Evolutionary conservation across 306 rosid species (phyloP).

Genomic region (Astragalus glycyphyllos): DNA sequence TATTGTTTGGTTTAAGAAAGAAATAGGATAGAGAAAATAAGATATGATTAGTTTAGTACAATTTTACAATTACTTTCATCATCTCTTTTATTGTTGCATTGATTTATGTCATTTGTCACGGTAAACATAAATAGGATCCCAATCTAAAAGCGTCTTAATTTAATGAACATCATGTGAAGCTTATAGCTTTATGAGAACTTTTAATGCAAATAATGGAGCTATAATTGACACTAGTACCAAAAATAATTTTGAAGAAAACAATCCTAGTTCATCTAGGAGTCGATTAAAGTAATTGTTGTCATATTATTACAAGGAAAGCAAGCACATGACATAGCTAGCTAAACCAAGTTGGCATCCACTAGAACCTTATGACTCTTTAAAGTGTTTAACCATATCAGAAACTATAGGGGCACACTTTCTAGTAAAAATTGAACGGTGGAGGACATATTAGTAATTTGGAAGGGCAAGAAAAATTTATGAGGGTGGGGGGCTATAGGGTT

Average conservation of each 20-base stretch:
- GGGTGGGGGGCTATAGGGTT: constrained; percentile 54
- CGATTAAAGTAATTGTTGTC: background rate
- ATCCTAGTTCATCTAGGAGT: background rate
- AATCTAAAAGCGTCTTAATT: constrained; percentile 33
- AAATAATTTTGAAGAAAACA: constrained; percentile 16
- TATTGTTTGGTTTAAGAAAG: too few species aligned
- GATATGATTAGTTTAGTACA: too few species aligned
- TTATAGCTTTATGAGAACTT: background rate
- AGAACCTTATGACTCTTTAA: constrained; percentile 6
- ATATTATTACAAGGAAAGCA: background rate
- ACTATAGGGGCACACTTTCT: background rate
- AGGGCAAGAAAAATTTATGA: constrained; percentile 47
- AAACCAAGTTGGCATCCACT: constrained; percentile 9
- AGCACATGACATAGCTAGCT: constrained; percentile 14
- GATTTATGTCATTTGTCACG: constrained; percentile 11
- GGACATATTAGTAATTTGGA: constrained; percentile 41
- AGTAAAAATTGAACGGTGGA: background rate
- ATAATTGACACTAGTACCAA: background rate
- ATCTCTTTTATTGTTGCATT: too few species aligned
- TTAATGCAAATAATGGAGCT: constrained; percentile 27
- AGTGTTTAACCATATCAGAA: constrained; percentile 35
- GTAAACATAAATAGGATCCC: constrained; percentile 38
- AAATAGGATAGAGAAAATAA: too few species aligned
- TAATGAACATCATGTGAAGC: constrained; percentile 38
- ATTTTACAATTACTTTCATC: too few species aligned